These are phyloP conservation scores for Metschnikowia kofuensis DNA, from an alignment of 805 yeast genomes.

Conservation along the genomic window DNA sequence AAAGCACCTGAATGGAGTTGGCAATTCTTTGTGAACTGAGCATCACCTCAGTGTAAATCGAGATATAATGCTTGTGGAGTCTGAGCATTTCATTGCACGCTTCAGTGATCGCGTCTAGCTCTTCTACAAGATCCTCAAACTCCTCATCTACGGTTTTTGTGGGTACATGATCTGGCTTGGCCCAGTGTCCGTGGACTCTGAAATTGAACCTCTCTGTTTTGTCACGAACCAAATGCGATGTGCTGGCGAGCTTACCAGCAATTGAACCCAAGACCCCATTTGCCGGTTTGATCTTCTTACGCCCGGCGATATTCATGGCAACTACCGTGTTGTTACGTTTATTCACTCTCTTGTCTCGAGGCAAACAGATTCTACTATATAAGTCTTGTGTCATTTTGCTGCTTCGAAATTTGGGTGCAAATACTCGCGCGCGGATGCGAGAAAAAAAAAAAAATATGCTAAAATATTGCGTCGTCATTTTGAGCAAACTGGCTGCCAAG, in stretches of 20 bases:
- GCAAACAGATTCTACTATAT: too few species aligned
- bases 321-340: background rate
- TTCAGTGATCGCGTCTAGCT: conserved; percentile 18
- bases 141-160: conserved; percentile 35
- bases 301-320: background rate
- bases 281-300: background rate
- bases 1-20: conserved; percentile 22
- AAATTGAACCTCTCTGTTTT: conserved; percentile 5
- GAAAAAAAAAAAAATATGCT: too few species aligned
- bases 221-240: conserved; percentile 5
- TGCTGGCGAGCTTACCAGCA: conserved; percentile 6
- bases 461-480: too few species aligned
- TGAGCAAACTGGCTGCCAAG: too few species aligned
- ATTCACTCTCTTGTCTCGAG: background rate
- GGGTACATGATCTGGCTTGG: conserved; percentile 1
- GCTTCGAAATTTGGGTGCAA: conserved; percentile 1
- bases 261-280: conserved; percentile 5
- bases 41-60: conserved; percentile 15
- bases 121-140: conserved; percentile 26
- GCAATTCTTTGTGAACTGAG: conserved; percentile 19
- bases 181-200: conserved; percentile 12
- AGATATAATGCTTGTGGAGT: conserved; percentile 6
- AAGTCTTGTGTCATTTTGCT: too few species aligned
- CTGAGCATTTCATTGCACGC: conserved; percentile 11
- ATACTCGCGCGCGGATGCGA: background rate